Base-by-base conservation (phyloP, 2,329 filamentous ascomycete species). In the Xylariaceae sp. region DNA sequence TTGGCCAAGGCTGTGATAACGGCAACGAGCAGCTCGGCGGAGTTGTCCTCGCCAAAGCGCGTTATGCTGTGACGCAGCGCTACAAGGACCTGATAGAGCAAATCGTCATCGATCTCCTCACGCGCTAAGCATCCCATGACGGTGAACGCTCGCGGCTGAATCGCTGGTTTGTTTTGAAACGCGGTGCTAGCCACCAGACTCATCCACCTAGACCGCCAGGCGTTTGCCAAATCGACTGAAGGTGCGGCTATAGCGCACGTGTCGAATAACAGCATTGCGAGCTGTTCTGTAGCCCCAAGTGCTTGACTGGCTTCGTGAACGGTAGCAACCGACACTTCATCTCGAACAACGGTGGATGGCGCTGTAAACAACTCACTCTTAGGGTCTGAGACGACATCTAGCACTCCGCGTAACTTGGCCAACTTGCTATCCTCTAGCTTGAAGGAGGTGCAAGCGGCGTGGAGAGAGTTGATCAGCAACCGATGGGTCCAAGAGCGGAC, bases 171-270 rank as follows among this genome's bases (percentile, higher is more conserved):
- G 54, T 80, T 83, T 54, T 85, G 81, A 55, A 85, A 85, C 0
- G 81, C 81, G 8, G 80, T 85, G 54, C 81, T 85, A 12, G 81
- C 79, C 27, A 85, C 79, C 15, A 85, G 64, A 51, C 79, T 83
- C 81, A 85, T 84, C 81, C 81, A 85, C 14, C 81, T 72, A 14
- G 81, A 80, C 17, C 81, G 73, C 81, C 81, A 85, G 12, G 76
- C 72, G 51, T 85, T 85, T 15, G 78, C 74, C 52, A 81, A 67
- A 49, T 84, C 78, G 7, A 77, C 62, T 0, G 78, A 78, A 9
- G 79, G 76, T 9, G 81, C 80, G 3, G 80, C 79, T 12, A 81
- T 65, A 2, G 71, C 67, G 46, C 76, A 83, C 11, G 81, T 69
- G 42, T 85, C 80, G 35, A 81, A 78, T 13, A 85, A 60, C 2